phyloP scores from a whole-genome alignment of 2,329 filamentous ascomycete genomes.

The Hortaea werneckii region DNA sequence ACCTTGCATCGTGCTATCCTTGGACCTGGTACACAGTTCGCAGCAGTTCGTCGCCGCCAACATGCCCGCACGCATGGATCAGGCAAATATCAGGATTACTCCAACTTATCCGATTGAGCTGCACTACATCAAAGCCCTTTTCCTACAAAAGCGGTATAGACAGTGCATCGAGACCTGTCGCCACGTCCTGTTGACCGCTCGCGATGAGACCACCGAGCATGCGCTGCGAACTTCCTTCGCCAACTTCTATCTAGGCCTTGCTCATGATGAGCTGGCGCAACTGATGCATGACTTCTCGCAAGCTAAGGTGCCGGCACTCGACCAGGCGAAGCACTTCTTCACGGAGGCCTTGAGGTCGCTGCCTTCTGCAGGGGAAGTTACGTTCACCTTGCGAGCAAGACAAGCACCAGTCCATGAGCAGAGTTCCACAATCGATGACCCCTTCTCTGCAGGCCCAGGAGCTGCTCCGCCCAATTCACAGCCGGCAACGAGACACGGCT shows the following conservation, averaged over 20 bases:
- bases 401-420: neutral
- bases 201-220: constrained; percentile 1
- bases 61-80: constrained; percentile 1
- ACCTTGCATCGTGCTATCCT: too few species aligned
- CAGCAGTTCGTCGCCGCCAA: neutral
- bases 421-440: neutral
- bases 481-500: neutral
- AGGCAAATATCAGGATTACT: neutral
- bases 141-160: constrained; percentile 18
- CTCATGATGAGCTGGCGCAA: constrained; percentile 37
- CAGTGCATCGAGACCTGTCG: constrained; percentile 23
- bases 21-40: neutral
- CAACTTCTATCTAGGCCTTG: constrained; percentile 37
- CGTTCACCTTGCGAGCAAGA: neutral
- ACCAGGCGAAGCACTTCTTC: constrained; percentile 32
- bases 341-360: constrained; percentile 16
- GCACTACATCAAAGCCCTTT: constrained; percentile 22
- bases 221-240: constrained; percentile 27
- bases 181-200: constrained; percentile 11
- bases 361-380: neutral
- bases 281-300: constrained; percentile 37
- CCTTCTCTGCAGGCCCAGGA: neutral
- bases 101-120: constrained; percentile 15
- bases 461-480: constrained; percentile 1
- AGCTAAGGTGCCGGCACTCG: constrained; percentile 33